These are phyloP conservation scores for Leccinellum luteum DNA, from an alignment of 768 basidiomycete species.

Conservation along the genomic window DNA sequence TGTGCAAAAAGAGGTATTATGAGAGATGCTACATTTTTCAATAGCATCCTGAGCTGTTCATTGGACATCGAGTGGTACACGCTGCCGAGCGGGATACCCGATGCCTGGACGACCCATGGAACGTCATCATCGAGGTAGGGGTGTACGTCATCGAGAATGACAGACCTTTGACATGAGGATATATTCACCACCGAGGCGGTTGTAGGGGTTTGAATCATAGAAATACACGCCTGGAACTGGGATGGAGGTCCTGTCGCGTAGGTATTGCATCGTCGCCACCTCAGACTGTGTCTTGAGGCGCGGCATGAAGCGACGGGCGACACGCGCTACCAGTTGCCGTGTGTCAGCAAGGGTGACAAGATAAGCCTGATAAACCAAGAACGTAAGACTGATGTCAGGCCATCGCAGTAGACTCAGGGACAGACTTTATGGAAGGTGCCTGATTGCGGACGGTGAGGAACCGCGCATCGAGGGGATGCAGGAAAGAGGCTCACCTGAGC, in stretches of 20 bases:
- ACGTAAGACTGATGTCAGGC: constrained; percentile 7
- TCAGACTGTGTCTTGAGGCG: constrained; percentile 85
- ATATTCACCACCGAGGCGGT: constrained; percentile 81
- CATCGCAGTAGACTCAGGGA: background rate
- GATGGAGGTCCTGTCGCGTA: constrained; percentile 64
- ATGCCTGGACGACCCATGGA: constrained; percentile 47
- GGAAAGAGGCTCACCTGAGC: constrained; percentile 52
- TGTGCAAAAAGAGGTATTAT: constrained; percentile 74
- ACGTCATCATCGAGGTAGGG: constrained; percentile 2
- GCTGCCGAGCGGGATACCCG: constrained; percentile 65
- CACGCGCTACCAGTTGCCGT: constrained; percentile 68
- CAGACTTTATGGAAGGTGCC: constrained; percentile 84
- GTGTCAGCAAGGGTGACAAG: constrained; percentile 63
- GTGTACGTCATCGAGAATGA: constrained; percentile 6
- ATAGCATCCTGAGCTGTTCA: constrained; percentile 57
- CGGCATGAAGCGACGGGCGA: constrained; percentile 84
- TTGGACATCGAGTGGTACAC: constrained; percentile 73
- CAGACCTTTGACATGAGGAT: constrained; percentile 84
- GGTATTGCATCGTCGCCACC: constrained; percentile 80
- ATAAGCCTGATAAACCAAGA: constrained; percentile 55
- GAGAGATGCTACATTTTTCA: constrained; percentile 66
- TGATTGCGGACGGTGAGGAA: constrained; percentile 24
- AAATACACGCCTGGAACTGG: constrained; percentile 76
- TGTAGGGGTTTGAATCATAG: constrained; percentile 82
- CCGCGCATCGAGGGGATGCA: constrained; percentile 9